A percentile compares a stretch with the other conserved stretches of the same genome.
Conservation (phyloP, 192 early-diverging fungal species). For the Anaeromyces robustus region DNA sequence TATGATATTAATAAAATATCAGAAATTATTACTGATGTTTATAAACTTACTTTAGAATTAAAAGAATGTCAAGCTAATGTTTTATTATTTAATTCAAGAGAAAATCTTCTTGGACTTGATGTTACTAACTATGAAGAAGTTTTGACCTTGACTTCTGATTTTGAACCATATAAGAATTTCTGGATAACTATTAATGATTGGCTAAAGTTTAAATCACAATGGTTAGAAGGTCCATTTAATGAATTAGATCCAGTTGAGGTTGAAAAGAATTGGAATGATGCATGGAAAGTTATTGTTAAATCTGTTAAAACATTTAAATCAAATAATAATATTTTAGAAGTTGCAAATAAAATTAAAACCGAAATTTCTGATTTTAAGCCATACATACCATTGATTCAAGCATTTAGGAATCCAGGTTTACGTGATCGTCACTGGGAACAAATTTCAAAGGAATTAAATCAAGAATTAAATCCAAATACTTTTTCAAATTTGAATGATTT, state of each 20-base stretch:
- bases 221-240: slow-evolving; percentile 34
- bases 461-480: slow-evolving; percentile 27
- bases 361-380: slow-evolving; percentile 49
- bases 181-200: slow-evolving; percentile 39
- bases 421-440: slow-evolving; percentile 40
- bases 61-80: slow-evolving; percentile 32
- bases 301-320: slow-evolving; percentile 35
- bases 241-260: slow-evolving; percentile 39
- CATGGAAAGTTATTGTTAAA: slow-evolving; percentile 36
- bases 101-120: slow-evolving; percentile 36
- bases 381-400: slow-evolving; percentile 37
- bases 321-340: background rate
- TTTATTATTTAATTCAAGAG: slow-evolving; percentile 32
- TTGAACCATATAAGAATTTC: slow-evolving; percentile 38
- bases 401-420: slow-evolving; percentile 42
- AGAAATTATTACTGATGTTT: slow-evolving; percentile 35
- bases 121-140: slow-evolving; percentile 43
- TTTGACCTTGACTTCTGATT: slow-evolving; percentile 26
- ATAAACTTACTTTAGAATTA: slow-evolving; percentile 28
- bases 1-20: slow-evolving; percentile 20
- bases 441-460: slow-evolving; percentile 27
- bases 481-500: slow-evolving; percentile 28
- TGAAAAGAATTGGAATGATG: slow-evolving; percentile 35
- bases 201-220: slow-evolving; percentile 34
- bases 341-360: slow-evolving; percentile 22